phyloP scores from a whole-genome alignment of 176 grass and related monocot species.

The Aegilops tauschii region DNA sequence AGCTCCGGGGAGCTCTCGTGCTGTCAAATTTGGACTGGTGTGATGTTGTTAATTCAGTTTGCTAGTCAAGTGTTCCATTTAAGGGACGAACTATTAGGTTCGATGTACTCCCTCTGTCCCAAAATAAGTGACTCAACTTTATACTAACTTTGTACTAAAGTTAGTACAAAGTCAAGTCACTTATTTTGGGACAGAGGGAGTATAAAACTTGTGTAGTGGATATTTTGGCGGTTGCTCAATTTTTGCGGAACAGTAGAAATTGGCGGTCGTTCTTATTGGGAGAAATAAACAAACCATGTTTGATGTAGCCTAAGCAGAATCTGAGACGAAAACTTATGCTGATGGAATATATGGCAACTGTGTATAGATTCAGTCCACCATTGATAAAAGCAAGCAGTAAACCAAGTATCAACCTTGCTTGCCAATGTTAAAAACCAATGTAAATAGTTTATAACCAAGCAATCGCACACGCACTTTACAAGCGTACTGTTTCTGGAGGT shows the following conservation, averaged over 20 bases:
- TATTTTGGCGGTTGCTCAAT: neutral
- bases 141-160: no score
- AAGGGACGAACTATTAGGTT: neutral
- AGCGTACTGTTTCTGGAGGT: neutral
- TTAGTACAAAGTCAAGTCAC: no score
- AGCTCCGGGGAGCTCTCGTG: neutral
- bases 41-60: neutral
- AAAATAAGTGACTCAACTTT: no score
- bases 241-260: neutral
- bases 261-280: neutral
- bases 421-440: neutral
- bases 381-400: neutral
- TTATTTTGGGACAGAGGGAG: no score
- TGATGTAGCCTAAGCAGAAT: neutral
- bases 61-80: neutral
- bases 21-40: neutral
- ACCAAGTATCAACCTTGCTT: neutral
- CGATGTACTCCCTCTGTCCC: neutral
- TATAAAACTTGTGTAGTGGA: neutral
- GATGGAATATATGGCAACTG: neutral
- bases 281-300: neutral
- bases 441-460: neutral
- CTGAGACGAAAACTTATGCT: neutral
- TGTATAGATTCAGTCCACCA: neutral
- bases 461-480: neutral